Percentiles rank a stretch among this genome's conserved stretches.
Evolutionary conservation across 768 basidiomycete species (phyloP).

Genomic region (Pisolithus orientalis): DNA sequence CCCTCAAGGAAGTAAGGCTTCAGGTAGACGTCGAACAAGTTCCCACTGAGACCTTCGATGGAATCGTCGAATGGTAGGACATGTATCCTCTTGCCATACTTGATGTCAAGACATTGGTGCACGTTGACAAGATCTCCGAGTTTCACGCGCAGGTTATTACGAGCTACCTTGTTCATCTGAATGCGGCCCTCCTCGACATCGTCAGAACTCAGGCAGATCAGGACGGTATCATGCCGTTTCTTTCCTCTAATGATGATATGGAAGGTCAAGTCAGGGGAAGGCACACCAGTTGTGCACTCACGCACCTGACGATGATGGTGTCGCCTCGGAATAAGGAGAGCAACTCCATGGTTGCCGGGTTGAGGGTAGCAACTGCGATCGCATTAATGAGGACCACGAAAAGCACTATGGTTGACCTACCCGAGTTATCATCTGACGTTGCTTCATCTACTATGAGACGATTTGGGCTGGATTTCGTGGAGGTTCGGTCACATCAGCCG

Average conservation of each 20-base stretch:
- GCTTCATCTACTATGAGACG: conserved; percentile 96
- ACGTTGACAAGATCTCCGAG: conserved; percentile 95
- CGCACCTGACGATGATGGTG: conserved; percentile 87
- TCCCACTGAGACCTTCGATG: conserved; percentile 94
- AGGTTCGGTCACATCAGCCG: conserved; percentile 7
- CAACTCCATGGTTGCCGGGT: conserved; percentile 94
- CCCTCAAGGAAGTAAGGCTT: conserved; percentile 99
- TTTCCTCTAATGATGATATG: conserved; percentile 60
- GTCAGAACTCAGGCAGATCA: conserved; percentile 93
- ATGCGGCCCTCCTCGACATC: conserved; percentile 98
- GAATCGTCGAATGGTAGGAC: conserved; percentile 98
- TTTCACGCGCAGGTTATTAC: conserved; percentile 97
- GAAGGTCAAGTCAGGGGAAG: neutral
- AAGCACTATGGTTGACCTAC: conserved; percentile 32
- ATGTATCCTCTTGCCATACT: conserved; percentile 97
- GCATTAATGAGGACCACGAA: neutral
- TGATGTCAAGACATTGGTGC: conserved; percentile 95
- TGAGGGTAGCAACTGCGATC: conserved; percentile 77
- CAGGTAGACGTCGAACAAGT: conserved; percentile 97
- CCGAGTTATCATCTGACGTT: conserved; percentile 94
- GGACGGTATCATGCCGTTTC: conserved; percentile 95
- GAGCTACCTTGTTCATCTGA: conserved; percentile 98
- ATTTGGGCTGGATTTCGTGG: conserved; percentile 64
- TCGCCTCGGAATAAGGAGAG: conserved; percentile 97
- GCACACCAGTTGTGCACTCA: neutral